phyloP scores from a whole-genome alignment of 805 yeast species.

The Wickerhamomyces canadensis region DNA sequence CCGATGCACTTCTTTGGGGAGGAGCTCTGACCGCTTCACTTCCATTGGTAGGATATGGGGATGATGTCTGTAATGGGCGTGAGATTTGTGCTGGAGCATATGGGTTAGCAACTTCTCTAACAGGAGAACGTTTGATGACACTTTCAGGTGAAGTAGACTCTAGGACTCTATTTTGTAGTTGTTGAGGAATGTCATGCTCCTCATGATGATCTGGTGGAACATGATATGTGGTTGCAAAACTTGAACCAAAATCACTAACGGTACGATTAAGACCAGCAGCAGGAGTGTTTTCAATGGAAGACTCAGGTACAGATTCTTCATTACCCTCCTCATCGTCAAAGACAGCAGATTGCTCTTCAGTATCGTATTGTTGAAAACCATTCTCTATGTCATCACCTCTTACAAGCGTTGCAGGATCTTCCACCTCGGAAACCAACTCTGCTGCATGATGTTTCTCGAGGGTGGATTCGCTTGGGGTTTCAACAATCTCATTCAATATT shows the following conservation, averaged over 20 bases:
- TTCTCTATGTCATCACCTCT: too few species aligned
- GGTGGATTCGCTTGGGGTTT: too few species aligned
- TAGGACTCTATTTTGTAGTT: not conserved
- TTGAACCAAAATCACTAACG: not conserved
- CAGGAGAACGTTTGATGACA: not conserved
- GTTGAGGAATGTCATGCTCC: conserved; percentile 11
- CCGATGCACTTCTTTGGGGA: conserved; percentile 1
- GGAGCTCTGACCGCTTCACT: not conserved
- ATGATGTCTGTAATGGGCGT: not conserved
- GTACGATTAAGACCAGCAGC: too few species aligned
- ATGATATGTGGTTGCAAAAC: not conserved
- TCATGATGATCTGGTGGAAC: conserved; percentile 1
- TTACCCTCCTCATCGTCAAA: not conserved
- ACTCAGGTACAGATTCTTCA: not conserved
- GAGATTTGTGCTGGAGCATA: conserved; percentile 1
- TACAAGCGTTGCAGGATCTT: too few species aligned
- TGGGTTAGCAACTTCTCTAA: not conserved
- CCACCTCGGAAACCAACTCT: too few species aligned
- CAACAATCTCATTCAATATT: too few species aligned
- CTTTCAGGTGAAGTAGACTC: not conserved
- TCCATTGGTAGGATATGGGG: not conserved
- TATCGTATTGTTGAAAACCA: not conserved
- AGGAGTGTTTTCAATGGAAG: too few species aligned
- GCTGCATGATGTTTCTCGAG: too few species aligned
- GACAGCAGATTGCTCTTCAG: not conserved